A percentile compares a stretch with the other conserved stretches of the same genome.
phyloP scores from a whole-genome alignment of 352 stramenopile genomes.

The Phytopythium aichiense region DNA sequence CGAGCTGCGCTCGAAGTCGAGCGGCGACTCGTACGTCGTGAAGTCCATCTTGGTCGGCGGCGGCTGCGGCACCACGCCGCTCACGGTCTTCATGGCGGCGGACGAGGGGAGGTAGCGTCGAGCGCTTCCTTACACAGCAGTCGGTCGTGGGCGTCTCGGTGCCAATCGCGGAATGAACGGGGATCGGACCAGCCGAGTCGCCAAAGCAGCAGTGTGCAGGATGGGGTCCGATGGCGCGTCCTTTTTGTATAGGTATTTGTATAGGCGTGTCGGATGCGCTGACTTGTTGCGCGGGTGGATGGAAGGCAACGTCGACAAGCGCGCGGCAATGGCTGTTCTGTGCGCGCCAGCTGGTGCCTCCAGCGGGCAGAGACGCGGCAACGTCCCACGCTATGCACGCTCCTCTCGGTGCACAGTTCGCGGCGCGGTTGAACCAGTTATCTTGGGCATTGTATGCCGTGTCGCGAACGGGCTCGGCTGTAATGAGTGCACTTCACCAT shows the following conservation, averaged over 20 bases:
- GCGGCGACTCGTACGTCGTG: constrained; percentile 30
- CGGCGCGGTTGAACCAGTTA: not conserved
- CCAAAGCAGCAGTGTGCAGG: not conserved
- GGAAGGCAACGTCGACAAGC: not conserved
- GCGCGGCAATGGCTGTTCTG: not conserved
- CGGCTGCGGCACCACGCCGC: constrained; percentile 25
- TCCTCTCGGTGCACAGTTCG: constrained; percentile 1
- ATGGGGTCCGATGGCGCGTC: not conserved
- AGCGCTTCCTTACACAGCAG: not conserved
- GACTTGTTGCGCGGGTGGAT: not conserved
- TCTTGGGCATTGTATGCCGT: not conserved
- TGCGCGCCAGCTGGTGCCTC: not conserved
- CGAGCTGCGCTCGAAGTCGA: constrained; percentile 30
- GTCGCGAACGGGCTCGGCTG: not conserved
- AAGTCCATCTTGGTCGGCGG: constrained; percentile 27
- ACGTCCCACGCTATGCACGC: not conserved
- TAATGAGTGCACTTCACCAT: not conserved
- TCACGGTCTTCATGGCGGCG: constrained; percentile 21
- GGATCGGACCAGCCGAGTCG: not conserved
- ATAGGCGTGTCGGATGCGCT: not conserved
- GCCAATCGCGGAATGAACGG: constrained; percentile 5
- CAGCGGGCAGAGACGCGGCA: not conserved
- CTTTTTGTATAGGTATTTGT: not conserved
- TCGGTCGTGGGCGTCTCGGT: not conserved
- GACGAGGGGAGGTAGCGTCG: not conserved